Conservation (phyloP, 140 eudicot genomes). For the Erigeron philadelphicus region DNA sequence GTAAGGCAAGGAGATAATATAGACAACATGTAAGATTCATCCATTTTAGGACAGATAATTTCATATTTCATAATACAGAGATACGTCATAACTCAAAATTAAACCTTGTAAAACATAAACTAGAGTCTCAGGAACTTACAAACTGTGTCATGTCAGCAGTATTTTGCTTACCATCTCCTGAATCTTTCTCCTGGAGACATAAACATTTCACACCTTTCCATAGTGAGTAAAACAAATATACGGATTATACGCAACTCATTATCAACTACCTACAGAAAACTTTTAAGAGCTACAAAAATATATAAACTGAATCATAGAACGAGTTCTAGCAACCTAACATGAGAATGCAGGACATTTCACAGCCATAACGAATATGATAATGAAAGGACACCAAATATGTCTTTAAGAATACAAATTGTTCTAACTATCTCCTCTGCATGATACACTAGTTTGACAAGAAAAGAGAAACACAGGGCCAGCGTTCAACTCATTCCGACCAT, state of each 20-base stretch:
- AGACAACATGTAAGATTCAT: constrained; percentile 21
- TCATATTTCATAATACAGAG: neutral
- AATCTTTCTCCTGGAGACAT: constrained; percentile 69
- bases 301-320: too few relatives aligned
- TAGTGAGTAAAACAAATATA: constrained; percentile 11
- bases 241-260: constrained; percentile 6
- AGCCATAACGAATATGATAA: too few relatives aligned
- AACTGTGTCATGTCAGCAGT: constrained; percentile 88
- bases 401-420: too few relatives aligned
- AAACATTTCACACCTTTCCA: constrained; percentile 18
- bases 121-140: constrained; percentile 46
- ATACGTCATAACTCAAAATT: neutral
- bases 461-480: too few relatives aligned
- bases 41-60: too few relatives aligned
- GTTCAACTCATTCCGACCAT: too few relatives aligned
- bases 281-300: neutral
- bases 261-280: constrained; percentile 9
- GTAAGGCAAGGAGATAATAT: neutral
- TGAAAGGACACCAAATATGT: too few relatives aligned
- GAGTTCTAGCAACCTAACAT: too few relatives aligned
- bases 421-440: too few relatives aligned
- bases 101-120: constrained; percentile 13
- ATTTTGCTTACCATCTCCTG: constrained; percentile 71
- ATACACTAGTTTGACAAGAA: too few relatives aligned
- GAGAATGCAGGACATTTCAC: too few relatives aligned